Base-by-base conservation (phyloP, 208 protist genomes). In the Leishmania aethiopica region DNA sequence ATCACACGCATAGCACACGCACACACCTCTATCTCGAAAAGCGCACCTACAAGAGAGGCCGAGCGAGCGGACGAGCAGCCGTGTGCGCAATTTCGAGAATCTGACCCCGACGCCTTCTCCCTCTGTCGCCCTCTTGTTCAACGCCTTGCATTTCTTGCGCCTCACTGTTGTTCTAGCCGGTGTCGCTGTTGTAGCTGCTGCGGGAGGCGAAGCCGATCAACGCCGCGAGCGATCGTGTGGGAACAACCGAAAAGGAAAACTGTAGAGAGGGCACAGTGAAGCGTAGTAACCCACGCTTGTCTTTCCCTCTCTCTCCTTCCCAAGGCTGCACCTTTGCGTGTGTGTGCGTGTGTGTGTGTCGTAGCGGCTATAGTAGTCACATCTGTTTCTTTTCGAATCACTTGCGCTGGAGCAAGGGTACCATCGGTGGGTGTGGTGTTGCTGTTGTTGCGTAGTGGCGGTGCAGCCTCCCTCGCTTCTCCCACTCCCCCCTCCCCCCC, bases 351-450 rank as follows among this genome's bases (percentile, higher is more conserved):
- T 60, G 32, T 47, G 51, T 77, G 28, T 53, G 67, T 40, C 47
- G 42, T 45, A 32, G 59, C 28, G 2, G n/a, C 42, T 45, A 45
- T 81, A n/a, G 42, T 49, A 40, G 37, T 75, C 57, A 59, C 75
- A 8, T 81, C 69, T 85, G 60, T 22, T 72, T 17, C 37, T 74
- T 69, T 25, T 85, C 17, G 64, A 76, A 78, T 75, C 37, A 15
- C 17, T 28, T 8, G 45, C 70, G 19, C 70, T 45, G 42, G 37
- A 74, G 70, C 2, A 74, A 55, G 11, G 28, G 45, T 35, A 19
- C 70, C 40, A 11, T 37, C 19, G 35, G 67, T 73, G 35, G 35
- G 22, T 32, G 51, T 62, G 45, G 53, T 45, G 45, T 13, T 77
- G 28, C 25, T 45, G 28, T 8, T 75, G 42, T 19, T 59, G 42